Base-by-base conservation (phyloP, 352 stramenopile genomes). In the Saprolegnia diclina region DNA sequence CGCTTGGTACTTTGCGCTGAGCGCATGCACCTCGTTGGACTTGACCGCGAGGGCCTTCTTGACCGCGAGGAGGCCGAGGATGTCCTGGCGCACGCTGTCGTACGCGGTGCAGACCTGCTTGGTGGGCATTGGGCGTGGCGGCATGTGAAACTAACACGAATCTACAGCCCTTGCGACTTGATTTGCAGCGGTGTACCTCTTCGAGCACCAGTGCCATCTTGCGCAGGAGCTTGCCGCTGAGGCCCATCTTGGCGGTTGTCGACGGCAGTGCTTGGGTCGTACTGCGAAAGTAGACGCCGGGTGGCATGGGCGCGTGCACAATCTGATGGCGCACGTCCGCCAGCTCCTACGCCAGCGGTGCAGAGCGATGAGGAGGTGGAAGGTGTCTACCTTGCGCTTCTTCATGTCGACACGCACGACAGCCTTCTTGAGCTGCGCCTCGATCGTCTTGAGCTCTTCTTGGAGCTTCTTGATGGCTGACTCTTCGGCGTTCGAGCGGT, bases 371-470 rank as follows among this genome's bases (percentile, higher is more conserved):
- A 67, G 13, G 24, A 11, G 11, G 11, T 53, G 9, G 29, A 10
- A 40, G 22, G 1, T 19, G 9, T 54, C 16, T 21, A 69, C 62
- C 56, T 89, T 91, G 65, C 85, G 88, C 73, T 82, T 91, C 73
- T 91, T 91, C 0, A 71, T 67, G 57, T 91, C 82, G 4, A 80
- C 77, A 72, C 76, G 80, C 9, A 86, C 74, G 5, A 82, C 75
- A 38, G 76, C 79, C 55, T 88, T 88, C 65, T 91, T 91, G 5
- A 91, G 73, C 63, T 91, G 82, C 65, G 81, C 74, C 63, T 91
- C 82, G 53, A 89, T 77, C 9, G 63, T 65, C 24, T 76, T 74
- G 19, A 91, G 67, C 54, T 89, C 81, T 26, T 89, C 79, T 22
- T 79, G 80, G 0, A 91, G 73, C 26, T 74, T 75, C 52, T 72